Conservation (phyloP, 176 grass and related monocot genomes). For the Oryza longistaminata region DNA sequence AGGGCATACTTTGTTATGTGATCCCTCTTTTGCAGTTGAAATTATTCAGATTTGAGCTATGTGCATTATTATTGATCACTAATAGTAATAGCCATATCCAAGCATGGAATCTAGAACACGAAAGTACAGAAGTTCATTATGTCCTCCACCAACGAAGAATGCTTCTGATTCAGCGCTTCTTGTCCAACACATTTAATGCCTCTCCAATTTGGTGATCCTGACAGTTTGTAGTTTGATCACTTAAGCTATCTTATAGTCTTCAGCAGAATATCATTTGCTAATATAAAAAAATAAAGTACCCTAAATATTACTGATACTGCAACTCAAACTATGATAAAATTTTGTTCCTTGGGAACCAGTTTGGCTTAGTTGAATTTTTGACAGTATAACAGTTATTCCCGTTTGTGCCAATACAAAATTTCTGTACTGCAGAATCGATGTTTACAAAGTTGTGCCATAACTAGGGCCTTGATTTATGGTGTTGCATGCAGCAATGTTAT, state of each 20-base stretch:
- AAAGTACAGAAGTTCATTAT: slow-evolving; percentile 12
- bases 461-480: neutral
- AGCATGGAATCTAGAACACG: neutral
- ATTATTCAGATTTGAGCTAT: neutral
- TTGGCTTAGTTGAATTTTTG: slow-evolving; percentile 1
- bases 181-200: slow-evolving; percentile 16
- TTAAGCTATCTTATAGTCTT: neutral
- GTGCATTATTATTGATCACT: neutral
- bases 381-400: neutral
- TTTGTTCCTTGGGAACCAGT: neutral
- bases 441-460: neutral
- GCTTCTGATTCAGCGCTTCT: slow-evolving; percentile 21
- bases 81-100: slow-evolving; percentile 7
- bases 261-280: neutral
- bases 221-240: neutral
- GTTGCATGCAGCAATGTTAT: neutral
- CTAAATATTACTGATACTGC: neutral
- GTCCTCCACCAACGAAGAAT: neutral
- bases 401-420: neutral
- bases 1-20: neutral
- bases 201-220: slow-evolving; percentile 12
- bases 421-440: neutral
- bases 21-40: neutral
- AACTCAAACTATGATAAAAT: neutral
- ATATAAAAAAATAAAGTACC: neutral